Base-by-base conservation (phyloP, 2,329 filamentous ascomycete species). In the Aspergillus versicolor region DNA sequence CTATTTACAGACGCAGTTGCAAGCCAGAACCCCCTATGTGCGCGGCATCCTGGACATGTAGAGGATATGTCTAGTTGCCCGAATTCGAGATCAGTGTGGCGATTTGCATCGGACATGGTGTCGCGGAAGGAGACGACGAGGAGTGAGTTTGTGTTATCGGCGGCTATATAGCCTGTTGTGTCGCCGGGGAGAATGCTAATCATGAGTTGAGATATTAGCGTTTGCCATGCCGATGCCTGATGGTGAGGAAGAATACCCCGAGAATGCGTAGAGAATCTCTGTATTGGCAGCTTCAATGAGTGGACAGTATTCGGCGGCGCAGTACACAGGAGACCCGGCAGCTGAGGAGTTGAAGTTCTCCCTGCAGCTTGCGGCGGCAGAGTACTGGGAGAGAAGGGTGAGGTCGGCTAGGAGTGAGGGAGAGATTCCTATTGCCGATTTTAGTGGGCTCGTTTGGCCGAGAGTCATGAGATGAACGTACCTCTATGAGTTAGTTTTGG, bases 321-420 rank as follows among this genome's bases (percentile, higher is more conserved):
- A 82, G n/a, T 66, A 70, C 38, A 81, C 49, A 46, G 74, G 72
- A 5, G 75, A 75, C 53, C 68, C 69, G 4, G 72, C 53, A 30
- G 70, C 70, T 6, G 45, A 47, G n/a, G 22, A 11, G 55, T 78
- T 67, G 63, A 78, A 77, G 68, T 82, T 81, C 13, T 56, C 63
- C 3, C 69, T 60, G 62, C 80, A 82, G 64, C 81, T 81, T 12
- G 79, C 70, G 0, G 80, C 79, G 3, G 79, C 79, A 3, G 78
- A 74, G 63, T 79, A 82, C 59, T 82, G 77, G 53, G 75, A 74
- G 62, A 77, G 77, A 61, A 80, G 74, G 5, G 71, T 61, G 4
- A 81, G 44, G 2, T 59, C 52, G 24, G 45, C 38, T 15, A 60
- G 40, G 6, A 58, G 7, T 4, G 30, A 21, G 11, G 43, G 22